Percentiles rank a stretch among this genome's conserved stretches.
Conservation (phyloP, 176 grass and related monocot species). For the Musa schizocarpa region DNA sequence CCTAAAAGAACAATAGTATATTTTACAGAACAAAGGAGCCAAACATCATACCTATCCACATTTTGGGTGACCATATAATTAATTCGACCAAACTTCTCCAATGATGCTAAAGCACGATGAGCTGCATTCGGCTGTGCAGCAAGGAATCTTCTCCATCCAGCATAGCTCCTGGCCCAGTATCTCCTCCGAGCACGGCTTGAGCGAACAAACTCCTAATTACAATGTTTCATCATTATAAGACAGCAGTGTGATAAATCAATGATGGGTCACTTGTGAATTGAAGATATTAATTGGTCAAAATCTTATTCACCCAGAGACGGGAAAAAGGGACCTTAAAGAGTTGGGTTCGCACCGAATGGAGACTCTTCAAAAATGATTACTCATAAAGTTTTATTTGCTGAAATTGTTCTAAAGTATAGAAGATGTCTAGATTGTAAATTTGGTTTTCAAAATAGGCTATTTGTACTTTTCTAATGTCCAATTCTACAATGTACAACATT, state of each 20-base stretch:
- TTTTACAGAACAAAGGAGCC: constrained; percentile 1
- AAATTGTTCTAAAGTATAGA: no score
- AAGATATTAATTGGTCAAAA: not conserved
- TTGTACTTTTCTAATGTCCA: no score
- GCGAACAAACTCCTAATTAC: constrained; percentile 59
- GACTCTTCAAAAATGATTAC: no score
- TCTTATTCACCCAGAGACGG: not conserved
- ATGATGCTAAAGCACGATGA: constrained; percentile 57
- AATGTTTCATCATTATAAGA: constrained; percentile 20
- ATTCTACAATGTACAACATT: no score
- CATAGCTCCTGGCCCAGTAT: constrained; percentile 98
- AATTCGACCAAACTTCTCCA: constrained; percentile 66
- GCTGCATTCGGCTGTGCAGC: constrained; percentile 76
- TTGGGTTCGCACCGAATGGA: not conserved
- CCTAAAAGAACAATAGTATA: constrained; percentile 10
- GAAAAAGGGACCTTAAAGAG: not conserved
- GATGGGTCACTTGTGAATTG: not conserved
- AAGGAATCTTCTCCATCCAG: constrained; percentile 84
- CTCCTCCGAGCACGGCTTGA: constrained; percentile 55
- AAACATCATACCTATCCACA: constrained; percentile 65
- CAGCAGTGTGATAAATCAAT: not conserved
- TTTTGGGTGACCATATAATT: constrained; percentile 92
- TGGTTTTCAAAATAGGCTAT: no score
- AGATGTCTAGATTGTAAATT: no score
- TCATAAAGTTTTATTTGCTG: not conserved